phyloP scores from a whole-genome alignment of 2,329 filamentous ascomycete species.

The Pyrenophora tritici-repentis region DNA sequence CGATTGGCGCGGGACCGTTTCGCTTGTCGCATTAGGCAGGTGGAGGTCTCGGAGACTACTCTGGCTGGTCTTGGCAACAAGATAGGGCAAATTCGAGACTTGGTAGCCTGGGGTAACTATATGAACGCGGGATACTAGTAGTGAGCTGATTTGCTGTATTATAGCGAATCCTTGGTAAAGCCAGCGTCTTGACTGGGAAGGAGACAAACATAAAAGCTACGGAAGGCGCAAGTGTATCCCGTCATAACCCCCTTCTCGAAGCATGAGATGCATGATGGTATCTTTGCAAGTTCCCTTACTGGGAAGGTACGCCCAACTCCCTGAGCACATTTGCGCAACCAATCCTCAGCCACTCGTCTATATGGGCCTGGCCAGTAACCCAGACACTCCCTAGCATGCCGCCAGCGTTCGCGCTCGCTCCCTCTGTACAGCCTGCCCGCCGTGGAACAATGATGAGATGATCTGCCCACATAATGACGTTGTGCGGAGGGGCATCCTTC shows the following conservation, averaged over 20 bases:
- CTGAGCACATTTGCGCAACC: constrained; percentile 46
- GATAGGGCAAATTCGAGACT: constrained; percentile 20
- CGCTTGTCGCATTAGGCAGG: constrained; percentile 11
- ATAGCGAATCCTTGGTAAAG: constrained; percentile 15
- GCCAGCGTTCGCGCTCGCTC: constrained; percentile 51
- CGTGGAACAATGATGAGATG: constrained; percentile 58
- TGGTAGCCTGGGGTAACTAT: constrained; percentile 2
- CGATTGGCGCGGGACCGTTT: constrained; percentile 25
- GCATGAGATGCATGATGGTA: not conserved
- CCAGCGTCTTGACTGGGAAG: constrained; percentile 27
- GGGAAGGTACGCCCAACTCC: constrained; percentile 42
- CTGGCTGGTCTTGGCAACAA: constrained; percentile 11
- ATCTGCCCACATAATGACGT: constrained; percentile 51
- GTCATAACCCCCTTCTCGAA: not conserved
- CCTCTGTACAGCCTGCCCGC: constrained; percentile 40
- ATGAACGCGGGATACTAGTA: constrained; percentile 20
- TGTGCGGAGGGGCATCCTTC: constrained; percentile 50
- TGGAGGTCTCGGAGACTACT: constrained; percentile 6
- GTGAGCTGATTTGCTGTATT: constrained; percentile 16
- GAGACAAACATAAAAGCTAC: constrained; percentile 5
- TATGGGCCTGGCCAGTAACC: constrained; percentile 39
- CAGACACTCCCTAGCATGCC: constrained; percentile 57
- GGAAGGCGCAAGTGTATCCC: not conserved
- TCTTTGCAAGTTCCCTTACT: not conserved
- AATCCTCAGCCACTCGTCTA: constrained; percentile 48